Evolutionary conservation across 352 stramenopile genomes (phyloP), one percentile per base, ranked within the genome.

Genomic region (Phytophthora meadii): DNA sequence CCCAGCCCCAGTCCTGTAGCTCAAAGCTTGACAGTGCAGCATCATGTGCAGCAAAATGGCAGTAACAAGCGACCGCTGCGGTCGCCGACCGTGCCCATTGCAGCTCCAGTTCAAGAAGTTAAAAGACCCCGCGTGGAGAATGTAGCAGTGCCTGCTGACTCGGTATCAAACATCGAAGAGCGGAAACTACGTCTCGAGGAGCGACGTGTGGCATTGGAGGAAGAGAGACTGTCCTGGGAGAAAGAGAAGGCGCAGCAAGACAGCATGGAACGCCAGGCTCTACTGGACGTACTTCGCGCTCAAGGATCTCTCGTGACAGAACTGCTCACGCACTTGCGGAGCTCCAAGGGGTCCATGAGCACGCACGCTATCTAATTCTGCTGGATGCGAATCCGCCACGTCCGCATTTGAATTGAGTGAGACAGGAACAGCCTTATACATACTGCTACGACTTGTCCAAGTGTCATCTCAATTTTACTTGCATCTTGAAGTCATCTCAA

Each of bases 261-360:
- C 5, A 19, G 25, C 22, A 52, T 69, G 34, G 73, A 81, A 42
- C 73, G 73, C 17, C 73, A 78, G 47, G 62, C 61, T 34, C 42
- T 81, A 55, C 52, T 81, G 41, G 69, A 81, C 22, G 42, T 81
- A 52, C 61, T 81, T 57, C 70, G 58, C n/a, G 48, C 51, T 11
- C 73, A 81, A 32, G 59, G 65, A 19, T 68, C 61, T 32, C 66
- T 78, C 42, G 61, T 78, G 25, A 63, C 64, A 54, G 73, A 81
- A 56, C 55, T 81, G 58, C 45, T 77, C 11, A 27, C 54, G 17
- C 65, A 75, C 27, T 49, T 79, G 36, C 57, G 61, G 39, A 68
- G n/a, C 54, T 17, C 37, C 30, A 70, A 68, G 54, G 19, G 50
- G 19, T 14, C 53, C 12, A 50, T 45, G 30, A 60, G 42, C 30